Base-by-base conservation (phyloP, 129 eudicot genomes). In the Flaveria ramosissima region DNA sequence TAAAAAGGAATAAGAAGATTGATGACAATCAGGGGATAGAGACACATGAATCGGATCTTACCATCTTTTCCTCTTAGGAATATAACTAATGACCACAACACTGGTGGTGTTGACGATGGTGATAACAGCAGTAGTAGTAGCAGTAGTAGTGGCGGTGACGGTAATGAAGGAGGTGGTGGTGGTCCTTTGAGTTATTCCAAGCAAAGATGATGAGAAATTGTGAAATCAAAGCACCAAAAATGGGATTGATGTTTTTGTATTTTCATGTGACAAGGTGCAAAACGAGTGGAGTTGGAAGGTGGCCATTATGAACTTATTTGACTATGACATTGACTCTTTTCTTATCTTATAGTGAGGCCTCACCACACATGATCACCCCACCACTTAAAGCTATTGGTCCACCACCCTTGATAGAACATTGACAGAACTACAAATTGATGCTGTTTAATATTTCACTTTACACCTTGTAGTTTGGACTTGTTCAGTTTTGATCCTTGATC, bases 221-320 rank as follows among this genome's bases (percentile, higher is more conserved):
- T 39, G 71, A 9, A 56, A 57, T 45, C 10, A 73, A 39, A 67
- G 46, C 70, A 74, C 55, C 46, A 55, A 27, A 73, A 13, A 45
- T 56, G 73, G 72, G 23, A 80, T 59, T 80, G 80, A 74, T 74
- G 77, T 67, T 80, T 80, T 74, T 80, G 84, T 74, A 80, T 74
- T 67, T 68, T 45, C 71, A 67, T 74, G 80, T 80, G 84, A 67
- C 80, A 80, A 74, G 84, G 80, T 67, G 24, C 56, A 68, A 74
- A 67, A 80, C 63, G 46, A 74, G 80, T 80, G 84, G 84, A 67
- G 80, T 68, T 66, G 75, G 59, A 74, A 62, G 27, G 75, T 56
- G 84, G 71, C 71, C 75, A 74, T 67, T 80, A 42, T 60, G 71
- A 74, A 80, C 12, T 68, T 57, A 74, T 47, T 55, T 80, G 84